Conservation (phyloP, 148 eudicot species). For the Linanthus parryae region DNA sequence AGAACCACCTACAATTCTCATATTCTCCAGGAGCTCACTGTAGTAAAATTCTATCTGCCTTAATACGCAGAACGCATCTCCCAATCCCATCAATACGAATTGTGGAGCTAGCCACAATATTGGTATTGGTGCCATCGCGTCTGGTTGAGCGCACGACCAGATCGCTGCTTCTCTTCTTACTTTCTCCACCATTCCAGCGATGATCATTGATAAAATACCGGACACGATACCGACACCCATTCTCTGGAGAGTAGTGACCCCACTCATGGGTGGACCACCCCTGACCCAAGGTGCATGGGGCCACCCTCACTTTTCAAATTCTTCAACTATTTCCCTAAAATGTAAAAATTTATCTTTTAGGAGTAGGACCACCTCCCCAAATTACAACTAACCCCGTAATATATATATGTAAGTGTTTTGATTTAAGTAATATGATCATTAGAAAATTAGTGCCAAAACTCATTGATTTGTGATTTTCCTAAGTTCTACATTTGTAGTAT, state of each 20-base stretch:
- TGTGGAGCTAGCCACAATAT: constrained; percentile 49
- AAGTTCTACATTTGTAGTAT: too few relatives aligned
- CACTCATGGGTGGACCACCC: too few relatives aligned
- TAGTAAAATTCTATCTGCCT: constrained; percentile 52
- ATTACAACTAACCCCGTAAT: too few relatives aligned
- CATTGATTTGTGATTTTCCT: too few relatives aligned
- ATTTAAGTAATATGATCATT: too few relatives aligned
- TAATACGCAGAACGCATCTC: constrained; percentile 43
- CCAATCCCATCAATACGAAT: constrained; percentile 35
- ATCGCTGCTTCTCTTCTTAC: constrained; percentile 21
- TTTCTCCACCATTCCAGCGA: constrained; percentile 30
- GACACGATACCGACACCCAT: constrained; percentile 42
- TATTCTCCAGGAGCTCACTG: constrained; percentile 61
- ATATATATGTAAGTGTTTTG: too few relatives aligned
- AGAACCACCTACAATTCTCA: constrained; percentile 68
- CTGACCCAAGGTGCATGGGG: too few relatives aligned
- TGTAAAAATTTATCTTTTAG: too few relatives aligned
- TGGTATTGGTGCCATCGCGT: constrained; percentile 39
- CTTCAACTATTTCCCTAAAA: too few relatives aligned
- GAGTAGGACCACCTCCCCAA: too few relatives aligned
- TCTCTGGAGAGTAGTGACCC: constrained; percentile 50
- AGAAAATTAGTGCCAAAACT: too few relatives aligned
- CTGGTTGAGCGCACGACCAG: constrained; percentile 34
- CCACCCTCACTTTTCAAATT: too few relatives aligned
- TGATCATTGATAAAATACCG: constrained; percentile 21